Evolutionary conservation across 306 rosid species (phyloP), one percentile per base, ranked within the genome.

Genomic region (Begonia peltatifolia): DNA sequence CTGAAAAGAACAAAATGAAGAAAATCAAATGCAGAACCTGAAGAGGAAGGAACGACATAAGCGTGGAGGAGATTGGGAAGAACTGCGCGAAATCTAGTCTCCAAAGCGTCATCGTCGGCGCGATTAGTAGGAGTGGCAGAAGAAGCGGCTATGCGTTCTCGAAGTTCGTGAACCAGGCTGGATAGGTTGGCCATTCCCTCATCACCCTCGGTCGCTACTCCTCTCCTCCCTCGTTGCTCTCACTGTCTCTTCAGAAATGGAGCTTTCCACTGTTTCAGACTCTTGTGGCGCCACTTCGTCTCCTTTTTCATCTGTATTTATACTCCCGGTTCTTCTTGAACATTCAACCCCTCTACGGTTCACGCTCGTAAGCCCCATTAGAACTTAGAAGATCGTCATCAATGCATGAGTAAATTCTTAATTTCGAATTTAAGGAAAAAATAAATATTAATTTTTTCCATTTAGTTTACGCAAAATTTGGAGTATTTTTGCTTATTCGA

Each of bases 21-120:
- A 6, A 6, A 30, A 30, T 30, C 38, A 30, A 30, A 30, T 30
- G 38, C 38, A 30, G 38, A 30, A 78, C 88, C 94, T 44, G 92
- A 59, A 50, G 93, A 71, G 64, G 88, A 73, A 23, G 97, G 84
- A 22, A 75, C 70, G 57, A 85, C 86, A 15, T 73, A 64, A 43
- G 85, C 46, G 42, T 76, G 79, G 49, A 90, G 82, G 47, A 90
- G 95, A 71, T 76, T 69, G 50, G 92, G 97, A 23, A 90, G 85
- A 46, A 90, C 82, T 46, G 78, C 65, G n/a, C 97, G 92, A 76
- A 90, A 90, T 41, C 94, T 50, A 44, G 38, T 49, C 53, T 80
- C 84, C 74, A 85, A 71, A 59, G 72, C 95, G 63, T 59, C 73
- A 73, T 83, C 87, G 62, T 68, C 67, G 38, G 61, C 57, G 50